phyloP scores from a whole-genome alignment of 1,139 yeast species.

The Yamadazyma songkhlaensis region DNA sequence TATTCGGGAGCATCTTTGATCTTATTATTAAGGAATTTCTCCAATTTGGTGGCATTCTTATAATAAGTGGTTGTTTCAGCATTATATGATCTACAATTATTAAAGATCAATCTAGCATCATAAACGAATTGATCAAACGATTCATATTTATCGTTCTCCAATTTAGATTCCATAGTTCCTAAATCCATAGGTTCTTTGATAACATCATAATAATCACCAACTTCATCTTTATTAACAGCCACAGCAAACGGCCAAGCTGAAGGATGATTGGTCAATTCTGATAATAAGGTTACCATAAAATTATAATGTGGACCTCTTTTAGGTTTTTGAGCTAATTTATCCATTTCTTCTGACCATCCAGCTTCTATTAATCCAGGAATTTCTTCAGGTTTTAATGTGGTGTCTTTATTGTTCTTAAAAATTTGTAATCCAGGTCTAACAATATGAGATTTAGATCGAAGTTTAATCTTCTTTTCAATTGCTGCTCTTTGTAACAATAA shows the following conservation, averaged over 20 bases:
- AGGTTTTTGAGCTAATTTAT: slow-evolving; percentile 91
- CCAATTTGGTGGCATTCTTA: slow-evolving; percentile 88
- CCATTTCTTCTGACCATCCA: slow-evolving; percentile 99
- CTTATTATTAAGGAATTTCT: slow-evolving; percentile 78
- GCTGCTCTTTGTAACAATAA: slow-evolving; percentile 88
- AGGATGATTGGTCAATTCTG: slow-evolving; percentile 90
- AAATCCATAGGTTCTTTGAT: slow-evolving; percentile 99
- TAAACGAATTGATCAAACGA: slow-evolving; percentile 88
- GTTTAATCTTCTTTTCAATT: slow-evolving; percentile 76
- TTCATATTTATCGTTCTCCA: slow-evolving; percentile 89
- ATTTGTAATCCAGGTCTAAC: slow-evolving; percentile 78
- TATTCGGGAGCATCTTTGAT: slow-evolving; percentile 83
- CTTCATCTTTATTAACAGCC: slow-evolving; percentile 92
- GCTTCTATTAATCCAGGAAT: slow-evolving; percentile 90
- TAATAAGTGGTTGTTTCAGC: slow-evolving; percentile 88
- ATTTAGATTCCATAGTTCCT: slow-evolving; percentile 89
- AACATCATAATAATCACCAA: slow-evolving; percentile 93
- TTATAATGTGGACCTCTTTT: slow-evolving; percentile 94
- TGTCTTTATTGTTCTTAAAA: slow-evolving; percentile 55
- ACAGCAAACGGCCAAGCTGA: slow-evolving; percentile 98
- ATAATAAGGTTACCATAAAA: slow-evolving; percentile 81
- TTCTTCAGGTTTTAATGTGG: slow-evolving; percentile 53
- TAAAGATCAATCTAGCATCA: slow-evolving; percentile 82
- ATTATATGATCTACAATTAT: slow-evolving; percentile 86
- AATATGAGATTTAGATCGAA: slow-evolving; percentile 74